Base-by-base conservation (phyloP, 2,329 filamentous ascomycete species). In the Talaromyces atroroseus region DNA sequence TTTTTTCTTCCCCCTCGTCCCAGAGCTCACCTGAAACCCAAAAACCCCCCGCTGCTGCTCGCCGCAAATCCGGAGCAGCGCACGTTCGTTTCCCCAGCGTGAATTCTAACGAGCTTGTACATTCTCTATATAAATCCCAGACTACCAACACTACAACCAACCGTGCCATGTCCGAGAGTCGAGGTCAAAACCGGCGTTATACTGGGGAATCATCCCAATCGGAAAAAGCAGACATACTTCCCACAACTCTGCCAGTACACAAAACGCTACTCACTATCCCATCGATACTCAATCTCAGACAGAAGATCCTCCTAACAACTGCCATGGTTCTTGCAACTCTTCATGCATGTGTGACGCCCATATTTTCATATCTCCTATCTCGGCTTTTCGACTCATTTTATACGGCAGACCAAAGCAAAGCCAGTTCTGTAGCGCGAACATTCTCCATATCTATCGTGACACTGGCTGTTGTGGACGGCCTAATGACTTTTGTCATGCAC, bases 291-390 rank as follows among this genome's bases (percentile, higher is more conserved):
- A 73, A 76, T 1, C 65, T 63, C 52, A 71, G 61, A 6, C 77
- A 85, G 12, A 82, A 80, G 1, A 1, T 80, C 0, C 68, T 82
- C 12, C 73, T 95, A 0, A 26, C 86, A 0, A 54, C 81, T 1
- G 89, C 85, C 1, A 71, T 90, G 10, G n/a, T 81, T 0, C 78
- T 81, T 46, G 84, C 86, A 29, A 64, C 87, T 1, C 63, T 86
- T 0, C 84, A 89, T 48, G 86, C 89, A 3, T 82, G 79, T 3
- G 79, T 82, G 24, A 88, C 87, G 0, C 89, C 91, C 0, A 75
- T 83, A 0, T 96, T 96, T 64, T 87, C 90, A 0, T 90, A 82
- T 67, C 77, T 88, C 8, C 85, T 96, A 51, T 83, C 90, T 0
- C 82, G 86, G 56, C 79, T 96, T 0, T 79, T 95, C 0, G 74